phyloP scores from a whole-genome alignment of 2,329 filamentous ascomycete genomes.

The Neonectria sp. region DNA sequence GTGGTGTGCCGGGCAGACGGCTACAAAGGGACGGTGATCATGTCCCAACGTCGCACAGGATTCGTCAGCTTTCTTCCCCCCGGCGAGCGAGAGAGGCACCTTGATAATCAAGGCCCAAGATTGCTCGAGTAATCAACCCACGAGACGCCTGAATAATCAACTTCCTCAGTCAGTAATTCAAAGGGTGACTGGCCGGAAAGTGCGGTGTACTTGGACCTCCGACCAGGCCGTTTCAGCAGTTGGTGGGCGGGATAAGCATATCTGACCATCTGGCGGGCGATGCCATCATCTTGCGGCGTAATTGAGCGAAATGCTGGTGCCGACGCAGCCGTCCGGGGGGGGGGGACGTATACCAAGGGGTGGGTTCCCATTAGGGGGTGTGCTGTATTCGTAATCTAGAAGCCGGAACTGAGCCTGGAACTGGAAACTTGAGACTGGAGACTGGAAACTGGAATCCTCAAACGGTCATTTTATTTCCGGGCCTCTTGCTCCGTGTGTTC shows the following conservation, averaged over 20 bases:
- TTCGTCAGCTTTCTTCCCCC: slow-evolving; percentile 21
- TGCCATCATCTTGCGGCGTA: slow-evolving; percentile 47
- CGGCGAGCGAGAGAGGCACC: background rate
- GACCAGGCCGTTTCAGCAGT: slow-evolving; percentile 28
- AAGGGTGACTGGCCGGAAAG: background rate
- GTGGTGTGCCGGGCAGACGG: slow-evolving; percentile 41
- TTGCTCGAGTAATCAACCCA: background rate
- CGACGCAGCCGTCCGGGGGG: slow-evolving; percentile 47
- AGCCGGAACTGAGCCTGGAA: background rate
- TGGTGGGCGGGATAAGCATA: slow-evolving; percentile 47
- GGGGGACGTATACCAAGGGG: slow-evolving; percentile 5
- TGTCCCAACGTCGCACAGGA: slow-evolving; percentile 16
- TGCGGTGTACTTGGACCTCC: slow-evolving; percentile 15
- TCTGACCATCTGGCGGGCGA: slow-evolving; percentile 46
- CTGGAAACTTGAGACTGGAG: background rate
- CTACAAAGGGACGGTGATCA: slow-evolving; percentile 27
- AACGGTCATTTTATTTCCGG: slow-evolving; percentile 38
- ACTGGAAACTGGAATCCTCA: slow-evolving; percentile 10
- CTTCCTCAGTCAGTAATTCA: too few relatives aligned
- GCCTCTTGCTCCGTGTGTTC: slow-evolving; percentile 15
- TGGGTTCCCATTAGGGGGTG: slow-evolving; percentile 24
- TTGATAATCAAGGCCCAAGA: background rate
- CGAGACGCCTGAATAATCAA: background rate
- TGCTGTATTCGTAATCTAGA: slow-evolving; percentile 5
- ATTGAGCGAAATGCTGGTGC: slow-evolving; percentile 45